Conservation (phyloP, 352 stramenopile genomes). For the Phytophthora pluvialis region DNA sequence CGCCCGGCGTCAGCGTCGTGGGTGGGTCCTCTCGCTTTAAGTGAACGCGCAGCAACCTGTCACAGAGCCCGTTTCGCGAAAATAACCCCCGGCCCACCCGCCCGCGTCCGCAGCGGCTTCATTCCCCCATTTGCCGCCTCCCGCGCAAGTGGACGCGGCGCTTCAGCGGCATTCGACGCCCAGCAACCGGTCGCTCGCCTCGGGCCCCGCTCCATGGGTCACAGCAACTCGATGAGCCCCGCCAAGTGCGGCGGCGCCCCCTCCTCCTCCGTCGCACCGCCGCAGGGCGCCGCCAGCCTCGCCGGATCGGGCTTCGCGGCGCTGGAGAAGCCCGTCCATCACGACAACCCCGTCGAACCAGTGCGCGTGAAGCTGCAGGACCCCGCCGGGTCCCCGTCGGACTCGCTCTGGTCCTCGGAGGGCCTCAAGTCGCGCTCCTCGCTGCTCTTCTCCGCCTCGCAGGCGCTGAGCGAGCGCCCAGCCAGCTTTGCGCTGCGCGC, state of each 20-base stretch:
- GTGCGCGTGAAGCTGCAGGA: slow-evolving; percentile 67
- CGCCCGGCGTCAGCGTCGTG: slow-evolving; percentile 2
- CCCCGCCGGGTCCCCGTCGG: slow-evolving; percentile 42
- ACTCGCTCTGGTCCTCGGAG: slow-evolving; percentile 69
- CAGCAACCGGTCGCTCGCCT: slow-evolving; percentile 11
- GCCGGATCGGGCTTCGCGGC: slow-evolving; percentile 10
- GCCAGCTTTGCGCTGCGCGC: slow-evolving; percentile 36
- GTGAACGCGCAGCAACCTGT: slow-evolving; percentile 19
- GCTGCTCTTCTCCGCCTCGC: slow-evolving; percentile 54
- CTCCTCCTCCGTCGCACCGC: slow-evolving; percentile 8
- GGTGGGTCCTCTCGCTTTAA: slow-evolving; percentile 24
- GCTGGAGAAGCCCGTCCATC: slow-evolving; percentile 47
- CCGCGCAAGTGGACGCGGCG: slow-evolving; percentile 39
- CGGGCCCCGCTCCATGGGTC: slow-evolving; percentile 33
- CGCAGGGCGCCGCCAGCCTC: slow-evolving; percentile 16
- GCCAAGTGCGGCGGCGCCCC: slow-evolving; percentile 35
- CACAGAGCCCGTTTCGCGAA: slow-evolving; percentile 34
- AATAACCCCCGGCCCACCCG: slow-evolving; percentile 40
- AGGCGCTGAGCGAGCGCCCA: slow-evolving; percentile 30
- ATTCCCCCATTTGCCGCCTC: slow-evolving; percentile 59
- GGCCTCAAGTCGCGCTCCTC: slow-evolving; percentile 53
- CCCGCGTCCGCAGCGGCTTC: slow-evolving; percentile 31
- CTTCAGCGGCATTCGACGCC: slow-evolving; percentile 25
- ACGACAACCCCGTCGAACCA: slow-evolving; percentile 55
- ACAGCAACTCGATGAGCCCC: slow-evolving; percentile 53